Evolutionary conservation across 1,284 basidiomycete species (phyloP), one percentile per base, ranked within the genome.

Genomic region (Rhodotorula sp.): DNA sequence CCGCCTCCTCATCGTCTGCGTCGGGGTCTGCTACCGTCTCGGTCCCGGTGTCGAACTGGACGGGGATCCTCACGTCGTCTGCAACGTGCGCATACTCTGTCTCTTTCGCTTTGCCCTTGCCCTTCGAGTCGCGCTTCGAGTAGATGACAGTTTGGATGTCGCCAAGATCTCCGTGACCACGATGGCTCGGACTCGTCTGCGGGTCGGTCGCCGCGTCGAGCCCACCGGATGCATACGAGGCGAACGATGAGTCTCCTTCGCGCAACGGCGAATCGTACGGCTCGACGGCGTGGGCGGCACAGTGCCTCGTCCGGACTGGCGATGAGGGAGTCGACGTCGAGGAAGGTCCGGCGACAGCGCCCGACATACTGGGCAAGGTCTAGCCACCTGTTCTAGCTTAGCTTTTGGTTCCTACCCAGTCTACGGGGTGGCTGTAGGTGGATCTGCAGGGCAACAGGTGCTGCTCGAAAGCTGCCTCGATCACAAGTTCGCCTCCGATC

Each of bases 251-350:
- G 18, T 24, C 12, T 10, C 14, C 42, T 22, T 29, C 42, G 53
- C 59, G 45, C 17, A 66, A 30, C 17, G 64, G 59, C 64, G 64
- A 66, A 30, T 60, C 58, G 53, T 66, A 55, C 29, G 56, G 44
- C 33, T 66, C 30, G 49, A 42, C 14, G 26, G 53, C 8, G 26
- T 26, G n/a, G 12, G 53, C 17, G 26, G 53, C 29, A 26, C 22
- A 17, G n/a, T 54, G n/a, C 22, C n/a, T 8, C 24, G 49, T 51
- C 18, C n/a, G 49, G 5, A 14, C n/a, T n/a, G 49, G 49, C 29
- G 53, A 54, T 29, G 51, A 29, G 15, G n/a, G 6, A 2, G 51
- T 17, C n/a, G 51, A 12, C 4, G 53, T 17, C 26, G 53, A 54
- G 26, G 53, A 54, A n/a, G 53, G 53, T 7, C 53, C 53, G 29